phyloP scores from a whole-genome alignment of 192 early-diverging fungal species.

The Polychytrium aggregatum region DNA sequence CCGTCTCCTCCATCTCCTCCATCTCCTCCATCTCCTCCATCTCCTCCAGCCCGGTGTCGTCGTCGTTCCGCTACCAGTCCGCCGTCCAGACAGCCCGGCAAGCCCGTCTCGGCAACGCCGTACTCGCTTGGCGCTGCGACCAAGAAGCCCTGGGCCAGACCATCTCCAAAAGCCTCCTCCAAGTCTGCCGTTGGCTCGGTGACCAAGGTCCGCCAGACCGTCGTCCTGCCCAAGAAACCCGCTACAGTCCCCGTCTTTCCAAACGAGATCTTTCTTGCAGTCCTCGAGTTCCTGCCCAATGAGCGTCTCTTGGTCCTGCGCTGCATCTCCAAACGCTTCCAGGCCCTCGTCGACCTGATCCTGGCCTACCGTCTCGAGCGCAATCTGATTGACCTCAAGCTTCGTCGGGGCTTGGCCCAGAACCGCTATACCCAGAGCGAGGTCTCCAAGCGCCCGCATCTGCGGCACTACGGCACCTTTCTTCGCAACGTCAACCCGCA shows the following conservation, averaged over 20 bases:
- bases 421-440: constrained; percentile 3
- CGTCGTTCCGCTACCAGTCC: too few relatives aligned
- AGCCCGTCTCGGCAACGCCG: too few relatives aligned
- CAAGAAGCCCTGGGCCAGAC: too few relatives aligned
- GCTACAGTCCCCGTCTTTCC: constrained; percentile 21
- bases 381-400: background rate
- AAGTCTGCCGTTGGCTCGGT: too few relatives aligned
- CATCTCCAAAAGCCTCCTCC: too few relatives aligned
- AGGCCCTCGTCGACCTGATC: constrained; percentile 18
- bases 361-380: constrained; percentile 16
- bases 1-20: too few relatives aligned
- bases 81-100: too few relatives aligned
- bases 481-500: constrained; percentile 19
- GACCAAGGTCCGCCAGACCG: too few relatives aligned
- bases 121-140: too few relatives aligned
- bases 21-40: too few relatives aligned
- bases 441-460: constrained; percentile 14
- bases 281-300: constrained; percentile 14
- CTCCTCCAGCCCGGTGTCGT: too few relatives aligned
- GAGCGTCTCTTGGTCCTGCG: constrained; percentile 17
- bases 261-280: constrained; percentile 27
- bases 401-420: background rate
- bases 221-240: too few relatives aligned
- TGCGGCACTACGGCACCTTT: constrained; percentile 33
- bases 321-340: constrained; percentile 8